Percentiles rank a stretch among this genome's conserved stretches.
These are phyloP conservation scores for Colletotrichum higginsianum DNA, from an alignment of 2,329 filamentous ascomycete species.

Conservation along the genomic window DNA sequence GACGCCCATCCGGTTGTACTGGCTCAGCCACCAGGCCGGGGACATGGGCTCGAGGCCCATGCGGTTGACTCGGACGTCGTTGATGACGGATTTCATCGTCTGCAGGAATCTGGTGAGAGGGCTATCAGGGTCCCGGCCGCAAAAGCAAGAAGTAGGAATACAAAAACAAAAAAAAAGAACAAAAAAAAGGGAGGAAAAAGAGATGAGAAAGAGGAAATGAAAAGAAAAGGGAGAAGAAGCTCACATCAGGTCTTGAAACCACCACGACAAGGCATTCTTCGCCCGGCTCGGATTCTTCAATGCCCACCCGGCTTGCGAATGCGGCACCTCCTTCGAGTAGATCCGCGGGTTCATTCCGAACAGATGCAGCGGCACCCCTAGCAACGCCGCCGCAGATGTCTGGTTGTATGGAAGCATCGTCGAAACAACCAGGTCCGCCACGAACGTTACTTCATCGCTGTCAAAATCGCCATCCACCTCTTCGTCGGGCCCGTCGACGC, in stretches of 20 bases:
- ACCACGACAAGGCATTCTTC: constrained; percentile 31
- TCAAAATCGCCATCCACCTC: not conserved
- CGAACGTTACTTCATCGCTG: constrained; percentile 35
- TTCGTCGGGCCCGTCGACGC: constrained; percentile 33
- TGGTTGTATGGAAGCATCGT: constrained; percentile 48
- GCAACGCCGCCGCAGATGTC: constrained; percentile 61
- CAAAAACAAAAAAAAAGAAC: too few species aligned
- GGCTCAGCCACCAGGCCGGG: constrained; percentile 63
- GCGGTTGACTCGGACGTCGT: constrained; percentile 59
- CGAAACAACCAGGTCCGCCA: constrained; percentile 48
- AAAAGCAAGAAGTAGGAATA: too few species aligned
- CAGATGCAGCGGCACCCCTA: constrained; percentile 73
- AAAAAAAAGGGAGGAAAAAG: too few species aligned
- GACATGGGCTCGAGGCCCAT: constrained; percentile 63
- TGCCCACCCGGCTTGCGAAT: constrained; percentile 36
- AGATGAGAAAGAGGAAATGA: too few species aligned
- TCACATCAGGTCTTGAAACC: constrained; percentile 35
- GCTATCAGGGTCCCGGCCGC: constrained; percentile 2
- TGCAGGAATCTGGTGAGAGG: constrained; percentile 24
- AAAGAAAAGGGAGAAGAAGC: not conserved
- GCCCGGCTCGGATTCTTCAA: constrained; percentile 1
- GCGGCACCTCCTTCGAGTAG: constrained; percentile 33
- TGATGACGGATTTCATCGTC: constrained; percentile 54
- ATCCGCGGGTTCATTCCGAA: constrained; percentile 72
- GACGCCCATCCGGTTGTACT: constrained; percentile 62